These are phyloP conservation scores for Camptophora hylomeconis DNA, from an alignment of 2,329 filamentous ascomycete species.

Conservation along the genomic window DNA sequence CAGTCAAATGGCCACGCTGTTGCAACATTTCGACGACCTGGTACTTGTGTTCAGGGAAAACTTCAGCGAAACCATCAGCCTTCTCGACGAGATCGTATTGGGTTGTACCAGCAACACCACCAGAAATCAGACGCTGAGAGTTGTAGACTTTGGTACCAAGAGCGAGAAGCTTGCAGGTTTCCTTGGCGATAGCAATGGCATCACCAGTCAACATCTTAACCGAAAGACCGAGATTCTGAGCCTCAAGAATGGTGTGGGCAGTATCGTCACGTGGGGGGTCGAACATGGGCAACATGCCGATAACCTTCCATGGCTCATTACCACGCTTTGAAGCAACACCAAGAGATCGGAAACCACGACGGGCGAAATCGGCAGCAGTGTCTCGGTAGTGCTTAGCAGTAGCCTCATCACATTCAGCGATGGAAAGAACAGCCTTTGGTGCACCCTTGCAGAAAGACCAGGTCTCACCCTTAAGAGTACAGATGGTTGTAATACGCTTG, in stretches of 20 bases:
- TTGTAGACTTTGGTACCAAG: conserved; percentile 72
- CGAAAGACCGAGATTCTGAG: conserved; percentile 60
- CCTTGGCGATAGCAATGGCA: conserved; percentile 66
- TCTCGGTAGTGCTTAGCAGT: conserved; percentile 54
- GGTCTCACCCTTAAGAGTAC: conserved; percentile 54
- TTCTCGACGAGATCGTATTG: conserved; percentile 67
- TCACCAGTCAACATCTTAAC: conserved; percentile 78
- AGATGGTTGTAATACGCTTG: conserved; percentile 63
- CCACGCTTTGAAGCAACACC: conserved; percentile 70
- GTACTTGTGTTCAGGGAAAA: conserved; percentile 66
- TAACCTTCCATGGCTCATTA: conserved; percentile 58
- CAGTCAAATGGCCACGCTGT: conserved; percentile 58
- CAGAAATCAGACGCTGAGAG: conserved; percentile 63
- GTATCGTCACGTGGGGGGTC: conserved; percentile 68
- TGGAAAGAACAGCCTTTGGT: conserved; percentile 59
- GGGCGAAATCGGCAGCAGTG: conserved; percentile 63
- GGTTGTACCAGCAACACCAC: conserved; percentile 58
- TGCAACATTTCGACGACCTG: conserved; percentile 65
- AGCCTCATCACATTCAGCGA: conserved; percentile 54
- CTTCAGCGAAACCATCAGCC: conserved; percentile 60
- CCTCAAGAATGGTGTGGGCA: conserved; percentile 64
- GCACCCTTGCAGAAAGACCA: conserved; percentile 68
- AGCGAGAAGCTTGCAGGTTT: conserved; percentile 71
- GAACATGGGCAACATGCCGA: conserved; percentile 69
- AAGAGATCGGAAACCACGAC: conserved; percentile 67